Evolutionary conservation across 2,329 filamentous ascomycete species (phyloP).

Genomic region (Neopestalotiopsis rosae): DNA sequence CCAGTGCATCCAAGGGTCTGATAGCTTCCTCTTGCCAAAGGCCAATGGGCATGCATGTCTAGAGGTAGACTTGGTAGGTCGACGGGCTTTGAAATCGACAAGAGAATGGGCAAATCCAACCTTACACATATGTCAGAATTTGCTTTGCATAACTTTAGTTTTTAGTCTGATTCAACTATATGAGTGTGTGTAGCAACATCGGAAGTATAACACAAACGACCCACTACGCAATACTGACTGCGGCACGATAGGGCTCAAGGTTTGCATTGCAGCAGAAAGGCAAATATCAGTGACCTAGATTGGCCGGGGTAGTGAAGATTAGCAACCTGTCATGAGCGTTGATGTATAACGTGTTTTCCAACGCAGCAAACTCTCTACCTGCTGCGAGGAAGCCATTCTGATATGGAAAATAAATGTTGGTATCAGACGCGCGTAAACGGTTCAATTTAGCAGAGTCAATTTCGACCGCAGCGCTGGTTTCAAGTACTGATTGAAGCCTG

Average conservation of each 20-base stretch:
- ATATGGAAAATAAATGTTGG: not conserved
- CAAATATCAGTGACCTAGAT: too few species aligned
- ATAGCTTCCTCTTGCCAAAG: too few species aligned
- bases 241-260: not conserved
- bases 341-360: too few species aligned
- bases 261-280: not conserved
- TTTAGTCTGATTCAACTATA: constrained; percentile 10
- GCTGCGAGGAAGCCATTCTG: not conserved
- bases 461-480: not conserved
- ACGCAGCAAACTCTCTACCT: not conserved
- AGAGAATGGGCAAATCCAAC: not conserved
- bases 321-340: too few species aligned
- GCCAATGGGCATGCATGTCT: too few species aligned
- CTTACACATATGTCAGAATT: not conserved
- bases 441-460: too few species aligned
- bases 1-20: too few species aligned
- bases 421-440: not conserved
- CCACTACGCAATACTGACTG: not conserved
- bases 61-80: too few species aligned
- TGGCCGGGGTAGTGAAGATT: too few species aligned
- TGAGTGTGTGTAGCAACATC: not conserved
- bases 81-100: not conserved
- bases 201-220: not conserved
- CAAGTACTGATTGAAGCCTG: not conserved
- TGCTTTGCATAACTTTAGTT: not conserved